Percentiles rank a stretch among this genome's conserved stretches.
phyloP scores from a whole-genome alignment of 106 monocot species.

The Dendrobium catenatum region DNA sequence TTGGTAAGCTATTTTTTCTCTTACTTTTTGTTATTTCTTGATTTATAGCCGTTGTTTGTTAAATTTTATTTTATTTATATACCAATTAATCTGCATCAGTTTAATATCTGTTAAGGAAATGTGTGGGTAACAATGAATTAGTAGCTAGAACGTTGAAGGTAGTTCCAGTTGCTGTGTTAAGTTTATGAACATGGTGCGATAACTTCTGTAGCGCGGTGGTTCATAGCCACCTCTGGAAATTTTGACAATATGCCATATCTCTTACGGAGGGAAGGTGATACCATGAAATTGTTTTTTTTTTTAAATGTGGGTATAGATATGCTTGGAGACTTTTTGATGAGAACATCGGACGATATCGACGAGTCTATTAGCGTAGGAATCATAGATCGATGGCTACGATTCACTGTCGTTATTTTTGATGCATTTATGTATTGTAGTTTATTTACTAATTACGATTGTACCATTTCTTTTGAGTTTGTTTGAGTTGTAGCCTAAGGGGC shows the following conservation, averaged over 20 bases:
- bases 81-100: background rate
- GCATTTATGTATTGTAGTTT: no score
- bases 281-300: background rate
- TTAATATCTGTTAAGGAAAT: background rate
- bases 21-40: background rate
- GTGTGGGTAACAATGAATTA: background rate
- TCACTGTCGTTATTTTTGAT: no score
- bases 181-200: background rate
- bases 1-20: constrained; percentile 48
- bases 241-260: background rate
- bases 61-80: background rate
- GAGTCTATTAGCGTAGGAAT: no score
- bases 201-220: background rate
- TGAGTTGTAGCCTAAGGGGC: no score
- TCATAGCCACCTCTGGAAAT: background rate
- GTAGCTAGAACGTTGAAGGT: background rate
- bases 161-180: background rate
- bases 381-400: no score
- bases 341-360: no score
- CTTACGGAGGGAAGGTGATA: background rate
- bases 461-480: no score
- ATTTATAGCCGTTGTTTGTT: background rate
- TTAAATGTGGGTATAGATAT: background rate
- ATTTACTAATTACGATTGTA: no score
- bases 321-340: background rate